These are phyloP conservation scores for Sophora flavescens DNA, from an alignment of 306 rosid species.

Conservation along the genomic window DNA sequence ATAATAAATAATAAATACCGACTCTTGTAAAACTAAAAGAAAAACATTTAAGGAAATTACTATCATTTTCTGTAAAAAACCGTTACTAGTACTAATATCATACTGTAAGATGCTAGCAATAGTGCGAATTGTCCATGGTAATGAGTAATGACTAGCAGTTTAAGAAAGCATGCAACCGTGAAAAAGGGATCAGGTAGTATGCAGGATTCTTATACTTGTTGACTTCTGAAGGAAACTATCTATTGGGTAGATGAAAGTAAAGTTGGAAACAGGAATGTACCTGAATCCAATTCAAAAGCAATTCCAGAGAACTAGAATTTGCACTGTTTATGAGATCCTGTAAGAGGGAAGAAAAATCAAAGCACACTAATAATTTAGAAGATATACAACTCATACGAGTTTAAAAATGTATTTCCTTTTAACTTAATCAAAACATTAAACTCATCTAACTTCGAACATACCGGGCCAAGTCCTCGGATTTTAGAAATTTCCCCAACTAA, in stretches of 20 bases:
- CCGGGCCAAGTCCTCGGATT: slow-evolving; percentile 68
- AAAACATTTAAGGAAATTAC: slow-evolving; percentile 20
- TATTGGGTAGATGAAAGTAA: slow-evolving; percentile 6
- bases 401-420: background rate
- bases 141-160: background rate
- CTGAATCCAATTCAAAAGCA: slow-evolving; percentile 92
- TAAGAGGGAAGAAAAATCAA: slow-evolving; percentile 35
- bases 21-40: background rate
- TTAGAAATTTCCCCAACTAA: slow-evolving; percentile 74
- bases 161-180: background rate
- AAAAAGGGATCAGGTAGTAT: slow-evolving; percentile 8
- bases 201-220: slow-evolving; percentile 2
- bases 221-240: slow-evolving; percentile 1
- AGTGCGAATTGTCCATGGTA: slow-evolving; percentile 8
- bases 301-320: slow-evolving; percentile 66
- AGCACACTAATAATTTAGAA: slow-evolving; percentile 14
- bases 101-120: background rate
- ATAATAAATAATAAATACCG: no score
- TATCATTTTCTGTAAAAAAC: background rate
- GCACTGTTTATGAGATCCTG: slow-evolving; percentile 59
- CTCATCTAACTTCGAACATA: slow-evolving; percentile 45
- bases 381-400: background rate
- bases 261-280: slow-evolving; percentile 49
- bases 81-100: background rate
- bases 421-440: slow-evolving; percentile 29